Conservation (phyloP, 108 stramenopile genomes). For the Nannochloropsis salina region DNA sequence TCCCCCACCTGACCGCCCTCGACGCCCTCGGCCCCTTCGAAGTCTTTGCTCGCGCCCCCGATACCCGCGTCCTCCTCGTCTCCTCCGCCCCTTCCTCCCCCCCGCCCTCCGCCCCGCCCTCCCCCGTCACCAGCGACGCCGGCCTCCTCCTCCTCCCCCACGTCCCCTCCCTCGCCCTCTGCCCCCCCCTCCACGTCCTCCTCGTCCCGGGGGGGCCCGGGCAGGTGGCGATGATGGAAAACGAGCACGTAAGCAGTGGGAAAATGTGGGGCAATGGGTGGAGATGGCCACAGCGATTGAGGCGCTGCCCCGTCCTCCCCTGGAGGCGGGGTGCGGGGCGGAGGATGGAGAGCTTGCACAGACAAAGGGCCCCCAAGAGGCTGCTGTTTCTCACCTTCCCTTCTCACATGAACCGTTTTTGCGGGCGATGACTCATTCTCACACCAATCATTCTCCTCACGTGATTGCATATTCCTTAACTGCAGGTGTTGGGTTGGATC, state of each 20-base stretch:
- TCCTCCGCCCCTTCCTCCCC: neutral
- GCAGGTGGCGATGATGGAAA: neutral
- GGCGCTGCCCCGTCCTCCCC: too few relatives aligned
- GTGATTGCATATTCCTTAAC: neutral
- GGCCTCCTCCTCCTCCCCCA: neutral
- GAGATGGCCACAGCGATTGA: too few relatives aligned
- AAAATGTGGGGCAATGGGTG: too few relatives aligned
- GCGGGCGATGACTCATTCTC: too few relatives aligned
- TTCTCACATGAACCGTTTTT: neutral
- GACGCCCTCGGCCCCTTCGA: neutral
- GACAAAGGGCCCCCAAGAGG: too few relatives aligned
- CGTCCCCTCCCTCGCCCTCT: neutral
- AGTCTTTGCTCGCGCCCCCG: neutral
- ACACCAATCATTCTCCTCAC: too few relatives aligned
- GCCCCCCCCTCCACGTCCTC: neutral
- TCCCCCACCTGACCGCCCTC: neutral
- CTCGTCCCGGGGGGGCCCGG: neutral
- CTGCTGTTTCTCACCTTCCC: neutral
- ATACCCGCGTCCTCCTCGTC: conserved; percentile 4
- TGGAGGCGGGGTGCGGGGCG: too few relatives aligned
- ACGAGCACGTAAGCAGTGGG: neutral
- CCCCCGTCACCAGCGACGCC: neutral
- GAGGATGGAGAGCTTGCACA: too few relatives aligned
- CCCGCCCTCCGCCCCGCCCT: neutral
- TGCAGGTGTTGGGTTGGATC: neutral